Percentiles rank a stretch among this genome's conserved stretches.
Evolutionary conservation across 768 basidiomycete species (phyloP).

Genomic region (Ramaria rubella): DNA sequence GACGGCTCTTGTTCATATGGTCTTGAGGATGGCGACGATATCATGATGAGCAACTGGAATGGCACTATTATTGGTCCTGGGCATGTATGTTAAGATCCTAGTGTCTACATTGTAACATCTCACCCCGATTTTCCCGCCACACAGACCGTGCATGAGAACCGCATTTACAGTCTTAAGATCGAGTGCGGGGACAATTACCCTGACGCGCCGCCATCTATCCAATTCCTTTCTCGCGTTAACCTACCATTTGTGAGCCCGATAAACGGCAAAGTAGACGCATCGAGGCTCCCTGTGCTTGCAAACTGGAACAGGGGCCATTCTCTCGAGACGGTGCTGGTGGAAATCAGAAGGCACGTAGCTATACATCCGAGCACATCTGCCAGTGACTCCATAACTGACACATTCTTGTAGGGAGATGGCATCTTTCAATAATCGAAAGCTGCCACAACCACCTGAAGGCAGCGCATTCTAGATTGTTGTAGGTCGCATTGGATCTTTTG

Average conservation of each 20-base stretch:
- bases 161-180: constrained; percentile 95
- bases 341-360: constrained; percentile 67
- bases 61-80: constrained; percentile 99
- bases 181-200: constrained; percentile 72
- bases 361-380: neutral
- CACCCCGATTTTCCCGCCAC: constrained; percentile 2
- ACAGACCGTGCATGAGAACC: constrained; percentile 96
- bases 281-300: constrained; percentile 63
- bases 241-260: constrained; percentile 79
- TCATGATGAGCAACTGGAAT: constrained; percentile 97
- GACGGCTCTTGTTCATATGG: constrained; percentile 98
- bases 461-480: constrained; percentile 44
- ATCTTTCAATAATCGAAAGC: constrained; percentile 81
- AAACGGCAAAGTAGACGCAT: constrained; percentile 72
- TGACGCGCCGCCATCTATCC: constrained; percentile 69
- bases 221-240: constrained; percentile 86
- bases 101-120: constrained; percentile 6
- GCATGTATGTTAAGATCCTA: constrained; percentile 54
- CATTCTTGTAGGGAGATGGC: constrained; percentile 78
- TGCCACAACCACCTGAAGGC: constrained; percentile 92
- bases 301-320: constrained; percentile 72
- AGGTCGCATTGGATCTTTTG: neutral
- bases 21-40: constrained; percentile 90
- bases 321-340: constrained; percentile 87
- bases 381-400: constrained; percentile 11